These are phyloP conservation scores for Galeopsis tetrahit DNA, from an alignment of 257 asterid species.

Conservation along the genomic window DNA sequence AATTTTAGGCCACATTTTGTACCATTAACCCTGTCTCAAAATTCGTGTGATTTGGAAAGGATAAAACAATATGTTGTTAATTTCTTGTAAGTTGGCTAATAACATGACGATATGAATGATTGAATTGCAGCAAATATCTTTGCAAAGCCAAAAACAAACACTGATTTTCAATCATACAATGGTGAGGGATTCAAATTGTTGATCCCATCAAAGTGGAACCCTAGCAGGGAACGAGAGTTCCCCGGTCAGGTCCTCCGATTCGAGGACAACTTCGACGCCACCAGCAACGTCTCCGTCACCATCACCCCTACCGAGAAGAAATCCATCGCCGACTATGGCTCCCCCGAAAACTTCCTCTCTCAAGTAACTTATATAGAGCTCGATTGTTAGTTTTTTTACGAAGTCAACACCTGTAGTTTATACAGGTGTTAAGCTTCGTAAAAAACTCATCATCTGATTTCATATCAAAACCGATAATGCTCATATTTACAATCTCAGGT, in stretches of 20 bases:
- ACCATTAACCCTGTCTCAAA: no score
- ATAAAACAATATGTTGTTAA: background rate
- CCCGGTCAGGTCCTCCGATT: constrained; percentile 80
- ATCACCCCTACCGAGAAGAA: constrained; percentile 78
- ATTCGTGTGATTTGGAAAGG: background rate
- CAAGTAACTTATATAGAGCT: constrained; percentile 41
- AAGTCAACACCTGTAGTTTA: background rate
- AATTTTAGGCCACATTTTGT: no score
- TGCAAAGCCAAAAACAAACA: constrained; percentile 71
- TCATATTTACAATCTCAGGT: constrained; percentile 49
- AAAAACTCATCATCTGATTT: background rate
- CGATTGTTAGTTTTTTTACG: background rate
- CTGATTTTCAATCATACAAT: constrained; percentile 54
- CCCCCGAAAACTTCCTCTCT: constrained; percentile 76
- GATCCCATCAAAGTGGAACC: constrained; percentile 81
- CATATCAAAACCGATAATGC: background rate
- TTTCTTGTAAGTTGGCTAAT: background rate
- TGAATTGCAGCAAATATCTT: constrained; percentile 72
- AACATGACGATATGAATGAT: constrained; percentile 9
- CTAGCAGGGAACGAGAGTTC: constrained; percentile 67
- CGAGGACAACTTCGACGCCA: constrained; percentile 86
- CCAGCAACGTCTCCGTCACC: constrained; percentile 60
- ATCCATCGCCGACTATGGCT: constrained; percentile 72
- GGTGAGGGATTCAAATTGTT: constrained; percentile 67
- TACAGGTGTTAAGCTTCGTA: background rate